Percentiles rank a stretch among this genome's conserved stretches.
phyloP scores from a whole-genome alignment of 257 asterid species.

The Craterostigma plantagineum region DNA sequence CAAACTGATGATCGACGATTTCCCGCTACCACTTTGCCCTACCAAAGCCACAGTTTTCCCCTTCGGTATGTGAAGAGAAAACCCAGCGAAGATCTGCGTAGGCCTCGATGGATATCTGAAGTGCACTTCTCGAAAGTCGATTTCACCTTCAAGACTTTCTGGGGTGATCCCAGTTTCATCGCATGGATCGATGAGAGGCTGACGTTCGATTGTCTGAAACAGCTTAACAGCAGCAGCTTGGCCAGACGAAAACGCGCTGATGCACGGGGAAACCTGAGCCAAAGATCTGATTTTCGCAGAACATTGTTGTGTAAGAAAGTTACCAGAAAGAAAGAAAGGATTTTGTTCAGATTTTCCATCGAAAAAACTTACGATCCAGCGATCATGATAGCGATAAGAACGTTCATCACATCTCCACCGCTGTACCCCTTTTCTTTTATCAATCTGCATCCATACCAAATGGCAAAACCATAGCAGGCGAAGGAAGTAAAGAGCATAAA shows the following conservation, averaged over 20 bases:
- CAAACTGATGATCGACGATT: slow-evolving; percentile 50
- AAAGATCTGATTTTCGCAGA: slow-evolving; percentile 23
- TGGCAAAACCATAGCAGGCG: slow-evolving; percentile 34
- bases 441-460: slow-evolving; percentile 44
- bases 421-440: slow-evolving; percentile 24
- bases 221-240: slow-evolving; percentile 48
- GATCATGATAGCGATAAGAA: slow-evolving; percentile 37
- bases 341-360: neutral
- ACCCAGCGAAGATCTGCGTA: slow-evolving; percentile 47
- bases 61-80: slow-evolving; percentile 24
- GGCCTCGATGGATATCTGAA: slow-evolving; percentile 72
- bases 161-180: slow-evolving; percentile 24
- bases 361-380: slow-evolving; percentile 41
- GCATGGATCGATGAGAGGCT: slow-evolving; percentile 31
- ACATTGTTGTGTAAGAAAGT: neutral
- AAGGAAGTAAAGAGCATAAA: slow-evolving; percentile 16
- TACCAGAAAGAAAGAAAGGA: neutral
- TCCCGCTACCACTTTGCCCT: slow-evolving; percentile 85
- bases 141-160: slow-evolving; percentile 45
- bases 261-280: slow-evolving; percentile 42
- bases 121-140: slow-evolving; percentile 38
- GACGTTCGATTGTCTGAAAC: slow-evolving; percentile 38
- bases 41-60: slow-evolving; percentile 59
- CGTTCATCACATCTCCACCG: slow-evolving; percentile 36
- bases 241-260: slow-evolving; percentile 50